Percentiles rank a stretch among this genome's conserved stretches.
Evolutionary conservation across 768 basidiomycete species (phyloP).

Genomic region (Tephrocybe sp.): DNA sequence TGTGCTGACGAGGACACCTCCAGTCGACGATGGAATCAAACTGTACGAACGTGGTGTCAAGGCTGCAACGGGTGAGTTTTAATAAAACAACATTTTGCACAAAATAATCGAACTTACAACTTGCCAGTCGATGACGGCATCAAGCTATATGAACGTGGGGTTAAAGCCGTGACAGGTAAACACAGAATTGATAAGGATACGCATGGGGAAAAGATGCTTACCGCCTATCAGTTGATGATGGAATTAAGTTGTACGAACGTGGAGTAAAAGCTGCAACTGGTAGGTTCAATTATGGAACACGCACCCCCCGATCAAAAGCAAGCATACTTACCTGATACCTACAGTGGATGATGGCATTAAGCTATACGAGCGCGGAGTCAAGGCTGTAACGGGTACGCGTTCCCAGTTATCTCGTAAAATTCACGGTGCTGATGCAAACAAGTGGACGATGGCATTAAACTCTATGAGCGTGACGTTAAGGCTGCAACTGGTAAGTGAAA

Average conservation of each 20-base stretch:
- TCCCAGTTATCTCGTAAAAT: neutral
- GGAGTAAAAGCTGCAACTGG: neutral
- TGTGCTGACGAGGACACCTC: neutral
- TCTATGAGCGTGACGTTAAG: constrained; percentile 4
- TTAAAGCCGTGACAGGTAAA: constrained; percentile 1
- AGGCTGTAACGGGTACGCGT: neutral
- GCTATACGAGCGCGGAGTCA: neutral
- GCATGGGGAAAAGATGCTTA: neutral
- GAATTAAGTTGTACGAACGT: constrained; percentile 1
- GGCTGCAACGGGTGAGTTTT: constrained; percentile 1
- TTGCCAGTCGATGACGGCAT: neutral
- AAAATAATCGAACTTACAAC: neutral
- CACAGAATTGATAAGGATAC: neutral
- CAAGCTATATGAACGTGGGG: constrained; percentile 5
- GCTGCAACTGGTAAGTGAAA: neutral
- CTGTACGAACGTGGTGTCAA: constrained; percentile 7
- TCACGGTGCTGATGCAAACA: neutral
- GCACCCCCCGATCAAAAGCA: too few relatives aligned
- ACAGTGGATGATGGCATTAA: neutral
- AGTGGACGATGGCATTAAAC: constrained; percentile 4
- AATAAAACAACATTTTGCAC: neutral
- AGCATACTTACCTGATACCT: too few relatives aligned
- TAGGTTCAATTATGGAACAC: neutral
- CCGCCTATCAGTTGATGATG: neutral
- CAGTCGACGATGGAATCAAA: constrained; percentile 4